phyloP scores from a whole-genome alignment of 441 rosid genomes.

The Pelargonium fulgidum region DNA sequence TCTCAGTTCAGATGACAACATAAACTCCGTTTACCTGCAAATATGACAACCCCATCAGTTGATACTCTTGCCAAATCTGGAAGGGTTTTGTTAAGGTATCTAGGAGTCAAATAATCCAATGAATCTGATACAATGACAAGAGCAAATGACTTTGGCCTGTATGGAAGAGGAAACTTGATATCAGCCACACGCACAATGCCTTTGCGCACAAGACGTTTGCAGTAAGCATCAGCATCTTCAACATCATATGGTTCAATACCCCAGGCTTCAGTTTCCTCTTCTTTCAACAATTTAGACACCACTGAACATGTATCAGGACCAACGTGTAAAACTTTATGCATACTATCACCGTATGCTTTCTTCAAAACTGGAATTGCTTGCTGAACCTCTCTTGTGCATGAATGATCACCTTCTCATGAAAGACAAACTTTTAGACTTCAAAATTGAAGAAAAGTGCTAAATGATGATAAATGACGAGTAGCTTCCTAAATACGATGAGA shows the following conservation, averaged over 20 bases:
- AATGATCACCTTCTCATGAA: slow-evolving; percentile 26
- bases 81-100: slow-evolving; percentile 42
- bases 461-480: not conserved
- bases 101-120: slow-evolving; percentile 36
- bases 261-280: slow-evolving; percentile 41
- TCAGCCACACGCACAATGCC: slow-evolving; percentile 38
- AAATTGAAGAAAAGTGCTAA: not conserved
- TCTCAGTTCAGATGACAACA: not conserved
- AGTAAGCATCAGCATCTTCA: slow-evolving; percentile 34
- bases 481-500: not conserved
- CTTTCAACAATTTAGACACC: slow-evolving; percentile 31
- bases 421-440: not conserved
- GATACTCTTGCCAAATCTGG: slow-evolving; percentile 37
- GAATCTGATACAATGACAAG: slow-evolving; percentile 38
- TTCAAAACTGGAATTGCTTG: slow-evolving; percentile 33
- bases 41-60: slow-evolving; percentile 32
- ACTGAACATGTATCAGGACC: slow-evolving; percentile 42
- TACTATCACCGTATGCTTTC: slow-evolving; percentile 36
- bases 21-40: slow-evolving; percentile 25
- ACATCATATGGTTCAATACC: slow-evolving; percentile 42
- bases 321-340: slow-evolving; percentile 37
- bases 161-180: slow-evolving; percentile 42
- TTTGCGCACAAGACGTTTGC: slow-evolving; percentile 35
- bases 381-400: slow-evolving; percentile 31
- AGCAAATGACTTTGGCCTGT: slow-evolving; percentile 37